Evolutionary conservation across 1,284 basidiomycete genomes (phyloP).

Genomic region (Ustilago bromivora): DNA sequence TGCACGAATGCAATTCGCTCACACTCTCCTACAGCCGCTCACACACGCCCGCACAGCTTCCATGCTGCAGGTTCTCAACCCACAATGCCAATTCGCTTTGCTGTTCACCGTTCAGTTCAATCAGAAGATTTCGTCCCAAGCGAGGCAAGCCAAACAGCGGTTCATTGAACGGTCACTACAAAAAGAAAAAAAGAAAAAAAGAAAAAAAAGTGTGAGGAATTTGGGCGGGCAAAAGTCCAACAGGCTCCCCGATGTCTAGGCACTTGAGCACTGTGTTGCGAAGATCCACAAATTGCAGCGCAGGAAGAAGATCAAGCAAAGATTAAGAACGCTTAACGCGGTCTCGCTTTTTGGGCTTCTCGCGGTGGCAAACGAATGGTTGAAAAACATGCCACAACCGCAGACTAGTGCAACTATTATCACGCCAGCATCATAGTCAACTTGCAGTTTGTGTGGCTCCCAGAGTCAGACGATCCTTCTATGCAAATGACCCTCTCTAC

Average conservation of each 20-base stretch:
- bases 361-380: too few species aligned
- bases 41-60: slow-evolving; percentile 7
- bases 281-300: slow-evolving; percentile 6
- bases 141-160: slow-evolving; percentile 1
- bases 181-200: not conserved
- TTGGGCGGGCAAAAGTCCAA: slow-evolving; percentile 8
- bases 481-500: not conserved
- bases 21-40: not conserved
- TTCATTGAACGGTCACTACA: slow-evolving; percentile 2
- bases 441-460: not conserved
- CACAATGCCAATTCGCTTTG: not conserved
- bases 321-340: slow-evolving; percentile 16
- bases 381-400: too few species aligned
- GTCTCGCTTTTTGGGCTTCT: slow-evolving; percentile 8
- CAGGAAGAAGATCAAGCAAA: slow-evolving; percentile 5
- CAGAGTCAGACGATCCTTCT: slow-evolving; percentile 1
- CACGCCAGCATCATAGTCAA: not conserved
- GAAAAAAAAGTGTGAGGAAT: not conserved
- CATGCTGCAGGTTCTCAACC: not conserved
- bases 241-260: slow-evolving; percentile 1
- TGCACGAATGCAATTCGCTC: slow-evolving; percentile 1
- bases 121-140: not conserved
- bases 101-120: slow-evolving; percentile 4
- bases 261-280: slow-evolving; percentile 9
- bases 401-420: not conserved